These are phyloP conservation scores for Coemansia sp. DNA, from an alignment of 192 early-diverging fungal species.

Conservation along the genomic window DNA sequence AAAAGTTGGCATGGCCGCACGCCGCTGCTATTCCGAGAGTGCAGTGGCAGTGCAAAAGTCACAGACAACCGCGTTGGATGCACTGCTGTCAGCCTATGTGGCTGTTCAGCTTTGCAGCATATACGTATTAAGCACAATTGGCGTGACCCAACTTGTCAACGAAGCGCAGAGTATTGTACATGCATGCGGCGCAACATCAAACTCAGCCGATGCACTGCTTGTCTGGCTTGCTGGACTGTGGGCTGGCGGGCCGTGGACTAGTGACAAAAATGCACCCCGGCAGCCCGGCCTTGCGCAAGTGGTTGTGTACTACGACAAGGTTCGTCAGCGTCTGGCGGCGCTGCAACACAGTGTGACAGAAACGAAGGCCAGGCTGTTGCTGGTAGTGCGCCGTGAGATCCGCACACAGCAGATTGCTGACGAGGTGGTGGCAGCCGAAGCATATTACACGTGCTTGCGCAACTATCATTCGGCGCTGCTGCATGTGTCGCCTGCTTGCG, in stretches of 20 bases:
- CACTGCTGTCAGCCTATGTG: slow-evolving; percentile 30
- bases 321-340: slow-evolving; percentile 21
- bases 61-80: slow-evolving; percentile 24
- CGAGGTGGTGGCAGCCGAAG: slow-evolving; percentile 24
- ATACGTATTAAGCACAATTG: slow-evolving; percentile 18
- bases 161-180: slow-evolving; percentile 20
- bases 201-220: not conserved
- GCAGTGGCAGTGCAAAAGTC: slow-evolving; percentile 23
- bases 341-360: slow-evolving; percentile 12
- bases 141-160: slow-evolving; percentile 8
- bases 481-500: slow-evolving; percentile 27
- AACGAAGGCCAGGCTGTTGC: slow-evolving; percentile 16
- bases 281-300: slow-evolving; percentile 3
- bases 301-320: slow-evolving; percentile 32
- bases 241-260: not conserved
- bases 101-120: slow-evolving; percentile 27
- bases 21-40: slow-evolving; percentile 21
- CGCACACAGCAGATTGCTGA: slow-evolving; percentile 17
- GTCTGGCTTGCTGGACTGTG: not conserved
- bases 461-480: slow-evolving; percentile 33
- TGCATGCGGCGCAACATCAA: not conserved
- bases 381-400: slow-evolving; percentile 21
- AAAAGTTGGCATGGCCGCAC: slow-evolving; percentile 19
- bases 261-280: too few species aligned
- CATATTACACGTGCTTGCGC: slow-evolving; percentile 33